Percentiles rank a stretch among this genome's conserved stretches.
phyloP scores from a whole-genome alignment of 495 filamentous ascomycete species.

The Aspergillus haitiensis region DNA sequence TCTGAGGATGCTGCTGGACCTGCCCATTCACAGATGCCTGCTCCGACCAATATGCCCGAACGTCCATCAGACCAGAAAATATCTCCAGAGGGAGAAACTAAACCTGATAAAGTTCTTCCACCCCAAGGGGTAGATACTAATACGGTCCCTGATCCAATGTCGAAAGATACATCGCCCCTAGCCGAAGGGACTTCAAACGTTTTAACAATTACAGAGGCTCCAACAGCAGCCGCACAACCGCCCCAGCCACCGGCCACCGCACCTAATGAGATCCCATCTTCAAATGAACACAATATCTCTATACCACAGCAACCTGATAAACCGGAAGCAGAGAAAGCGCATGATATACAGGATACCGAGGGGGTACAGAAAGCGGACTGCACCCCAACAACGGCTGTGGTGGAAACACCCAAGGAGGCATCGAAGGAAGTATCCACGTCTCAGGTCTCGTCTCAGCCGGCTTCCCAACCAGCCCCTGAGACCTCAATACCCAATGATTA shows the following conservation, averaged over 20 bases:
- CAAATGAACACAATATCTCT: slow-evolving; percentile 19
- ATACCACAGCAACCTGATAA: slow-evolving; percentile 8
- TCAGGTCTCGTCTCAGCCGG: slow-evolving; percentile 1
- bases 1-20: slow-evolving; percentile 20
- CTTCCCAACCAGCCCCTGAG: slow-evolving; percentile 1
- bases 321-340: background rate
- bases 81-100: slow-evolving; percentile 15
- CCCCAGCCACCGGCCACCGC: slow-evolving; percentile 19
- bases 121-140: slow-evolving; percentile 1
- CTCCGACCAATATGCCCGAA: slow-evolving; percentile 9
- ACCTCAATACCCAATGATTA: background rate
- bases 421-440: slow-evolving; percentile 6
- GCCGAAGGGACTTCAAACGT: slow-evolving; percentile 7
- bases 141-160: background rate
- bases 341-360: background rate
- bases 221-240: slow-evolving; percentile 1
- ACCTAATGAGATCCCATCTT: slow-evolving; percentile 43
- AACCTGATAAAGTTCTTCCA: slow-evolving; percentile 15
- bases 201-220: background rate
- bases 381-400: background rate
- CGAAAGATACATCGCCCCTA: slow-evolving; percentile 8
- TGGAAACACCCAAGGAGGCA: background rate
- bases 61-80: slow-evolving; percentile 1
- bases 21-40: slow-evolving; percentile 13
- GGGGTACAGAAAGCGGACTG: background rate